Evolutionary conservation across 2,329 filamentous ascomycete species (phyloP), one percentile per base, ranked within the genome.

Genomic region (Emergomyces orientalis): DNA sequence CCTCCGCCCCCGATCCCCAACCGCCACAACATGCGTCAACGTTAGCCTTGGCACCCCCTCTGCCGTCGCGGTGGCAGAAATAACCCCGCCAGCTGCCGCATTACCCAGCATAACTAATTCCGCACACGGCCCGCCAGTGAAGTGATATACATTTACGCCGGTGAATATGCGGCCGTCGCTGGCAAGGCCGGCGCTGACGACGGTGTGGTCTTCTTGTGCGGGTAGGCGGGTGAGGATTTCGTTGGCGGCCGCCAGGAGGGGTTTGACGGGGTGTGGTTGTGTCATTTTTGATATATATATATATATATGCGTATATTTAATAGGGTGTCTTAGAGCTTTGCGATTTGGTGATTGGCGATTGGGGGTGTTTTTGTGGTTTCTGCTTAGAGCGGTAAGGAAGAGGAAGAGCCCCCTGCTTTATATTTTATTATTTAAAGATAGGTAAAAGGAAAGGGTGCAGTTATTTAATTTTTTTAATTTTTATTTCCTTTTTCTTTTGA

Each of bases 51-150:
- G 45, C 11, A 55, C 60, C 49, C 25, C 25, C 49, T 9, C 49
- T 19, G 22, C 9, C 65, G 64, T 1, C 14, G 22, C 9, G 64
- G 65, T 2, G 63, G 64, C 0, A 67, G 32, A 17, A 32, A 30
- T 22, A 30, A 37, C 45, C n/a, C 27, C 32, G 45, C 32, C 70
- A 1, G 65, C 66, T 0, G 70, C 70, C 1, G 70, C 71, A 22
- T 64, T 65, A 7, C 71, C 71, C 27, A 72, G 63, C 13, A 69
- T 68, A 22, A 71, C 71, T 13, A 72, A 66, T 51, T 72, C 69
- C 11, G 71, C 71, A 62, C 70, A 72, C 25, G 70, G 71, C 1
- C 71, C 70, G n/a, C 70, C 70, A 0, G 67, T 71, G 66, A 70
- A 70, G 59, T 71, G 70, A 54, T 68, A 69, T 51, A 70, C 69